Base-by-base conservation (phyloP, 345 rosid species). In the Hibiscus tridactylites region DNA sequence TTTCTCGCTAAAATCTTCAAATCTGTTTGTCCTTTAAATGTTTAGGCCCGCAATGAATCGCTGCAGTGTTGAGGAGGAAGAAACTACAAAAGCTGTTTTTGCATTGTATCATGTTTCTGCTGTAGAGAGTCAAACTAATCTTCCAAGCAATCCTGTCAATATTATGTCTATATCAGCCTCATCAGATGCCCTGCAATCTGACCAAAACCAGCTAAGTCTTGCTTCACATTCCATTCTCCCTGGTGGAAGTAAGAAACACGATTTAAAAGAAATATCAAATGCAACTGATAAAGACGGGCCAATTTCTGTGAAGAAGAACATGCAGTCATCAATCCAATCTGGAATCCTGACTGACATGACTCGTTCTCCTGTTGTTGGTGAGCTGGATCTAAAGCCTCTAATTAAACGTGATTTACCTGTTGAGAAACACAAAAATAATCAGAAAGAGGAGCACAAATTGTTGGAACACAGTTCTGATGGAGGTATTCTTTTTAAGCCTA, bases 11-110 rank as follows among this genome's bases (percentile, higher is more conserved):
- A 71, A 35, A 72, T 70, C 37, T 61, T 53, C 72, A 69, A 66
- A 61, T 15, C 17, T 78, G 47, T 80, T 66, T 80, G 2, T 68
- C 57, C 69, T 71, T 42, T 60, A 47, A 52, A 68, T 86, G 76
- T 59, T 82, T 77, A 96, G 99, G 94, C 91, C 97, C 80, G 89
- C 85, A 72, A 86, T 84, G 89, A 92, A 96, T 77, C 77, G 82
- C 44, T 96, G 99, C 80, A 82, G 77, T 73, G 74, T 92, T 62
- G 83, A 81, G 3, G 93, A 96, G 84, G 91, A 86, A 50, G 97
- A 91, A 79, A 92, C 98, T n/a, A 91, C 87, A 7, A 79, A 76
- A 71, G 97, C 98, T 65, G 76, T 86, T 60, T 61, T 74, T 31
- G 87, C 83, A 28, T 72, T 73, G 85, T 75, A 57, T 76, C 87